phyloP scores from a whole-genome alignment of 148 eudicot species.

The Drosera capensis region DNA sequence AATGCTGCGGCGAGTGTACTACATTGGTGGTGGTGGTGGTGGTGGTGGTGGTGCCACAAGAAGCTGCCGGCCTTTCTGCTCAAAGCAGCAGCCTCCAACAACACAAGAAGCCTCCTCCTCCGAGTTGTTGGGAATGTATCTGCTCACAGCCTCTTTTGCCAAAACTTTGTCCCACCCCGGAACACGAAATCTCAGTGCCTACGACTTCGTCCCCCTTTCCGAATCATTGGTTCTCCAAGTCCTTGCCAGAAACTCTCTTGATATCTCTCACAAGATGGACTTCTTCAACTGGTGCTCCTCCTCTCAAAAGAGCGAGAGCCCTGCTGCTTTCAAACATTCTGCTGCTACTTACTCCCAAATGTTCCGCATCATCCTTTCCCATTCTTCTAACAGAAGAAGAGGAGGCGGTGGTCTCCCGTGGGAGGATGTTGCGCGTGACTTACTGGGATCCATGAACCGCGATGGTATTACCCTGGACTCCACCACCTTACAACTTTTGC shows the following conservation, averaged over 20 bases:
- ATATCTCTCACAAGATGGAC: slow-evolving; percentile 39
- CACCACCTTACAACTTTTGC: slow-evolving; percentile 38
- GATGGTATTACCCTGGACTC: slow-evolving; percentile 46
- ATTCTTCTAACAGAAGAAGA: slow-evolving; percentile 10
- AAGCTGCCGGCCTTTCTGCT: too few relatives aligned
- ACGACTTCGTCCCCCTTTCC: slow-evolving; percentile 28
- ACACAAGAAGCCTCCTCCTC: too few relatives aligned
- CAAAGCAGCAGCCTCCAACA: too few relatives aligned
- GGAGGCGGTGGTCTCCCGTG: slow-evolving; percentile 15
- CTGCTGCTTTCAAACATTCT: slow-evolving; percentile 52
- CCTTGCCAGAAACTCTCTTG: slow-evolving; percentile 34
- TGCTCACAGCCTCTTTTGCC: slow-evolving; percentile 37
- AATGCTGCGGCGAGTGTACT: too few relatives aligned
- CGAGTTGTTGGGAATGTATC: too few relatives aligned
- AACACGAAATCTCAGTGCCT: slow-evolving; percentile 27
- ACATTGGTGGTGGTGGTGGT: too few relatives aligned
- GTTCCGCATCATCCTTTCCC: slow-evolving; percentile 29
- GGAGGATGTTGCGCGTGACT: slow-evolving; percentile 20
- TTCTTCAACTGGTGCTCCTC: slow-evolving; percentile 67
- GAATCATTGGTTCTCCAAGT: slow-evolving; percentile 46
- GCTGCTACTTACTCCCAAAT: slow-evolving; percentile 39
- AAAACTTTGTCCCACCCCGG: slow-evolving; percentile 42
- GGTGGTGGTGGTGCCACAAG: too few relatives aligned
- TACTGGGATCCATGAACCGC: slow-evolving; percentile 37
- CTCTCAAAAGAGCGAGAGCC: slow-evolving; percentile 27